Percentiles rank a stretch among this genome's conserved stretches.
These are phyloP conservation scores for Catharanthus roseus DNA, from an alignment of 257 asterid species.

Conservation along the genomic window DNA sequence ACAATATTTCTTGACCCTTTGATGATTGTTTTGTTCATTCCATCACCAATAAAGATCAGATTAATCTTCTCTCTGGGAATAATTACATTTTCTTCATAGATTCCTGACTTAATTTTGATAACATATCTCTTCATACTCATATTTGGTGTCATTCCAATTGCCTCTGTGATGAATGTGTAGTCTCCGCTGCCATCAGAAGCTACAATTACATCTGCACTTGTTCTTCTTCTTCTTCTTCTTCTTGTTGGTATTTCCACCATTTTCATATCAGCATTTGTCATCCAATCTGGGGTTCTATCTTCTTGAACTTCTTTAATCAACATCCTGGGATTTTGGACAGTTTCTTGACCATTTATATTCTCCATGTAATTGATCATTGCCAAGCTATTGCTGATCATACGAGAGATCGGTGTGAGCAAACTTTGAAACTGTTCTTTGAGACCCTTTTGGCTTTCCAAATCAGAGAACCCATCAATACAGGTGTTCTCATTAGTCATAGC, in stretches of 20 bases:
- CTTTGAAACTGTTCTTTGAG: constrained; percentile 28
- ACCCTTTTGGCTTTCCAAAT: constrained; percentile 31
- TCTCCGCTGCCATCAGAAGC: constrained; percentile 43
- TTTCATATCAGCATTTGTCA: constrained; percentile 9
- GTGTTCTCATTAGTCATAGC: constrained; percentile 65
- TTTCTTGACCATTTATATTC: constrained; percentile 16
- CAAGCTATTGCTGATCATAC: constrained; percentile 54
- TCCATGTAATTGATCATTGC: constrained; percentile 48
- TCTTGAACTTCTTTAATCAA: constrained; percentile 17
- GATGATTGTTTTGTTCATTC: constrained; percentile 55
- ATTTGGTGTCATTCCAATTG: constrained; percentile 45
- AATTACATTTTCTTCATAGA: constrained; percentile 47
- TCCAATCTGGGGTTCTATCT: constrained; percentile 17
- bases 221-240: background rate
- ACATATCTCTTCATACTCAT: constrained; percentile 29
- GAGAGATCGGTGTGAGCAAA: constrained; percentile 45
- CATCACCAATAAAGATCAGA: constrained; percentile 55
- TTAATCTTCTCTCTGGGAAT: constrained; percentile 54
- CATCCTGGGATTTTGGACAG: constrained; percentile 27
- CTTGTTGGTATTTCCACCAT: constrained; percentile 14
- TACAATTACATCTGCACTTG: constrained; percentile 33
- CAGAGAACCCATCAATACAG: constrained; percentile 66
- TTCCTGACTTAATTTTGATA: constrained; percentile 45
- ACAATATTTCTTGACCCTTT: constrained; percentile 44
- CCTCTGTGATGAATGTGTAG: constrained; percentile 31